Evolutionary conservation across 1,284 basidiomycete genomes (phyloP).

Genomic region (Pisolithus thermaeus): DNA sequence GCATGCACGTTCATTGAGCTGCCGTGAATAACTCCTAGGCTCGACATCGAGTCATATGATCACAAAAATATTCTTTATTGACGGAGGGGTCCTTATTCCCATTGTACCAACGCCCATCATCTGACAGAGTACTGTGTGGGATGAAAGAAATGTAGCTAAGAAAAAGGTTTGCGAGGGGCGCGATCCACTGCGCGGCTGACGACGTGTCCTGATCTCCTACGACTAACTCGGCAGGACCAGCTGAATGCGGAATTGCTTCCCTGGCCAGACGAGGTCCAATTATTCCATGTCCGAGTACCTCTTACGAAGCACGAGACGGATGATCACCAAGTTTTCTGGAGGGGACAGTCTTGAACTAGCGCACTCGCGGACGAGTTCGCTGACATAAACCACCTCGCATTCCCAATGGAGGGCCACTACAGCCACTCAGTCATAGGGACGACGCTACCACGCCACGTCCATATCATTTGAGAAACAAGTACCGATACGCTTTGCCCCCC

Average conservation of each 20-base stretch:
- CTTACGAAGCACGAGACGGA: conserved; percentile 55
- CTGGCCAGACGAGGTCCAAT: conserved; percentile 75
- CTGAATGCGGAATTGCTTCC: conserved; percentile 86
- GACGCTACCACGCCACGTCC: not conserved
- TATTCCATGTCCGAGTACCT: conserved; percentile 64
- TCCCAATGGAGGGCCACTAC: conserved; percentile 72
- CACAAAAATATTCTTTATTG: too few species aligned
- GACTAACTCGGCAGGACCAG: conserved; percentile 82
- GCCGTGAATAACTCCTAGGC: too few species aligned
- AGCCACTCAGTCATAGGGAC: conserved; percentile 57
- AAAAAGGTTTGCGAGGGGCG: conserved; percentile 72
- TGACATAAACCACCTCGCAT: conserved; percentile 67
- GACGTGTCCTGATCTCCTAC: conserved; percentile 77
- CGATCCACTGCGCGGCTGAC: conserved; percentile 75
- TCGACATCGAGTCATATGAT: too few species aligned
- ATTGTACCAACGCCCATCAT: not conserved
- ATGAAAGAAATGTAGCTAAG: too few species aligned
- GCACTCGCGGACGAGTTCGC: conserved; percentile 60
- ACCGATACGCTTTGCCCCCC: not conserved
- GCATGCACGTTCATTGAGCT: too few species aligned
- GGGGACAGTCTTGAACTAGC: conserved; percentile 86
- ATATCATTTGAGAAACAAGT: too few species aligned
- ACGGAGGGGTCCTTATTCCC: not conserved
- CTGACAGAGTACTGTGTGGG: too few species aligned
- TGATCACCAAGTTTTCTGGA: conserved; percentile 87